Evolutionary conservation across 2,329 filamentous ascomycete species (phyloP), one percentile per base, ranked within the genome.

Genomic region (Fusarium algeriense): DNA sequence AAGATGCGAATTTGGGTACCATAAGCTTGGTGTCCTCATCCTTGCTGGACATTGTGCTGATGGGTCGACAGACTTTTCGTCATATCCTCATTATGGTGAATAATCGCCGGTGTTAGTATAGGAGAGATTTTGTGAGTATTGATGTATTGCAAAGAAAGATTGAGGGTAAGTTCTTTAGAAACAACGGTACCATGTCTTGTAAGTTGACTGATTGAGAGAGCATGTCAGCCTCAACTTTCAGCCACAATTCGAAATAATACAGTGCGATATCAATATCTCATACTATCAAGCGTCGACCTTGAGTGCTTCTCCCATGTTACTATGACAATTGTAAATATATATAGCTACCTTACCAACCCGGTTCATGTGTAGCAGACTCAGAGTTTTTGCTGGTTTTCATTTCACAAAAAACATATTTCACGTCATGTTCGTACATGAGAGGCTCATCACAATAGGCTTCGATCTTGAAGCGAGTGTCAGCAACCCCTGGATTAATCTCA

Each of bases 1-100:
- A 94, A 73, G 92, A 94, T 48, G 87, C 83, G 77, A 94, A 95
- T 74, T 90, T 93, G 13, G 93, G 92, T 26, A 92, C 84, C 30
- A 73, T 64, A 38, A 73, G 45, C 48, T 72, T 73, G 48, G 53
- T 38, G 37, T 69, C 69, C 40, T 76, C 73, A 46, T 77, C 75
- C 48, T 73, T 73, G 45, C 64, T 65, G 30, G 78, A 73, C 77
- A 80, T 81, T 53, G 59, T 69, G 71, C 55, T 64, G 50, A n/a
- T 63, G 34, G 43, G 13, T 30, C 44, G 55, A 53, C 20, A 46
- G 34, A 35, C 23, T 55, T 60, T 59, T 59, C 52, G 30, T 71
- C 65, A 76, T 70, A 26, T 23, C 58, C 49, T 19, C 40, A 34
- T 40, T 40, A 19, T 56, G 48, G 40, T 48, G 32, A 45, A 23